Percentiles rank a stretch among this genome's conserved stretches.
Conservation (phyloP, 441 rosid genomes). For the Croton setiger region DNA sequence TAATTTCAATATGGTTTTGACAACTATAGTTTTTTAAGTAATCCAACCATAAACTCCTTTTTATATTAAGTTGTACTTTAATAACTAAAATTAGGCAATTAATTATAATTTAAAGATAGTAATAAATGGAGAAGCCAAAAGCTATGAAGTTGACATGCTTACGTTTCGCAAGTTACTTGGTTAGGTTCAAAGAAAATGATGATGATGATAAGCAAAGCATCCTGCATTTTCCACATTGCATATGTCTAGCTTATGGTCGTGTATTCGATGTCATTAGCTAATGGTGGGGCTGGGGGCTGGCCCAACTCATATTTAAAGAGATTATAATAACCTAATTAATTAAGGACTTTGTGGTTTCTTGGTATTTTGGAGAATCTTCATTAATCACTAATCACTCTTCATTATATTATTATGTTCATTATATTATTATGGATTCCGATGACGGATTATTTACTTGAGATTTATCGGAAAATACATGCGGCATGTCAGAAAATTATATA, state of each 20-base stretch:
- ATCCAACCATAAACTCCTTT: background rate
- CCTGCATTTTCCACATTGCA: constrained; percentile 25
- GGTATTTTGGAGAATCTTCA: constrained; percentile 21
- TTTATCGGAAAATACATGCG: no score
- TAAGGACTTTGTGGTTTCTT: constrained; percentile 3
- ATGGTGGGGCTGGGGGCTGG: constrained; percentile 25
- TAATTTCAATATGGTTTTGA: background rate
- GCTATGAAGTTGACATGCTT: constrained; percentile 28
- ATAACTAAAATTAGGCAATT: background rate
- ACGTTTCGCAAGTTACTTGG: constrained; percentile 27
- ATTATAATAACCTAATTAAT: background rate
- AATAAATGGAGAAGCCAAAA: constrained; percentile 31
- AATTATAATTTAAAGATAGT: background rate
- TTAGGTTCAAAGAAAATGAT: constrained; percentile 37
- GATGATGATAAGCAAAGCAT: constrained; percentile 26
- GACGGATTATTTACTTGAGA: no score
- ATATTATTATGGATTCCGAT: no score
- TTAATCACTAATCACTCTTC: no score
- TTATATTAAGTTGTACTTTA: background rate
- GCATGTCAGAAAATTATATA: no score
- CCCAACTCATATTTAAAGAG: background rate
- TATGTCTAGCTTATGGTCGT: constrained; percentile 16
- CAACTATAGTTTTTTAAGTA: background rate
- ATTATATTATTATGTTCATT: background rate
- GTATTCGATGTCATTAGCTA: constrained; percentile 21